Base-by-base conservation (phyloP, 257 asterid genomes). In the Ilex aquifolium region DNA sequence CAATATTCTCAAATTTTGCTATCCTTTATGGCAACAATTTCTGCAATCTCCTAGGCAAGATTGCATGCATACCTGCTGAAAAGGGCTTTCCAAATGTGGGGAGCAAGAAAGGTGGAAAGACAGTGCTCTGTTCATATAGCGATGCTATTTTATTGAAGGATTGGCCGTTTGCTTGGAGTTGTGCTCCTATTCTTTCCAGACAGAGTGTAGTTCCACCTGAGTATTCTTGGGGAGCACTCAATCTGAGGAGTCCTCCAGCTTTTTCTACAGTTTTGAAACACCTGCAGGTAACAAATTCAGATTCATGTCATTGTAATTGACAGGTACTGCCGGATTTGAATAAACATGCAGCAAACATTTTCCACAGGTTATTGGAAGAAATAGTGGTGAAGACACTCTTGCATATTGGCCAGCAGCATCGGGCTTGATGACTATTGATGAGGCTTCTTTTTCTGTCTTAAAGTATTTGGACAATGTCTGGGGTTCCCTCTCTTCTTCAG, bases 111-210 rank as follows among this genome's bases (percentile, higher is more conserved):
- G 80, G 83, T 69, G 87, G 95, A 65, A 86, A 83, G 60, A 85
- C 88, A 72, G 95, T 91, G 74, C 90, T 91, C 39, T 91, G 95
- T 67, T 88, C 98, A 15, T 91, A 84, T 57, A 69, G 81, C 75
- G 95, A 84, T 67, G 94, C 95, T 74, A 84, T 91, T 70, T 8
- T 88, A 63, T 74, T 79, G 73, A 85, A 84, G 75, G 98, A 91
- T 74, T 91, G 96, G 96, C 84, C 96, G 56, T 95, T 91, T 80
- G 98, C 95, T 69, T 91, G 96, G 98, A 88, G 98, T 74, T 81
- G 80, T 75, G 80, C 94, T 59, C 96, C 98, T 14, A 88, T 88
- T 69, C 94, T 91, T 71, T 82, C 94, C 6, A 72, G 83, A 63
- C 95, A 86, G 79, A 75, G 79, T 78, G 88, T 82, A 70, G 74